Conservation (phyloP, 2,329 filamentous ascomycete genomes). For the Ceratocystis lukuohia region DNA sequence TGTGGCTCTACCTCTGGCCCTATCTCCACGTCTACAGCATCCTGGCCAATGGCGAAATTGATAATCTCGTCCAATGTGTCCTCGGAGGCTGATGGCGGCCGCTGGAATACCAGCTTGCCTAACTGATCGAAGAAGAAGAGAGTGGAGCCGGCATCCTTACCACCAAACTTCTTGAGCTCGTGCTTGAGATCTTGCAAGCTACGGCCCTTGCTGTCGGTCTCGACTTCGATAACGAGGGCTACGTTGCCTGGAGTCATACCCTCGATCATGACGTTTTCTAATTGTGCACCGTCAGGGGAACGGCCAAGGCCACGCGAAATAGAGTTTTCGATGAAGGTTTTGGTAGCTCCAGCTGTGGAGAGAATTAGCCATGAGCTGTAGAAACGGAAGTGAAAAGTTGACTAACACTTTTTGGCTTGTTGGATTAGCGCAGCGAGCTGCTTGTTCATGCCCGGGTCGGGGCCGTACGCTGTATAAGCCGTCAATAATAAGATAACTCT, state of each 20-base stretch:
- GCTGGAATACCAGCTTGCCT: slow-evolving; percentile 59
- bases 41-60: slow-evolving; percentile 13
- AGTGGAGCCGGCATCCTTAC: slow-evolving; percentile 51
- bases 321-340: slow-evolving; percentile 69
- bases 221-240: slow-evolving; percentile 69
- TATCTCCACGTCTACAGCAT: slow-evolving; percentile 19
- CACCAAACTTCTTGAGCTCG: slow-evolving; percentile 58
- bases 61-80: slow-evolving; percentile 17
- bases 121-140: slow-evolving; percentile 75
- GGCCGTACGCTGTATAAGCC: slow-evolving; percentile 12
- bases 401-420: slow-evolving; percentile 61
- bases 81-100: slow-evolving; percentile 1
- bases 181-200: slow-evolving; percentile 59
- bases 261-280: slow-evolving; percentile 71
- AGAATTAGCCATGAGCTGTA: slow-evolving; percentile 18
- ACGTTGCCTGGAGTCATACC: slow-evolving; percentile 64
- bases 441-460: slow-evolving; percentile 52
- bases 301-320: slow-evolving; percentile 80
- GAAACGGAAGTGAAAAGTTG: slow-evolving; percentile 6
- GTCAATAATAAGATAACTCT: neutral
- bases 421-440: slow-evolving; percentile 59
- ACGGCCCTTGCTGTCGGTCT: slow-evolving; percentile 68
- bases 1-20: neutral
- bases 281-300: slow-evolving; percentile 55
- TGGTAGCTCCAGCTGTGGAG: slow-evolving; percentile 57